Conservation (phyloP, 2,329 filamentous ascomycete species). For the Alternaria brassicicola region DNA sequence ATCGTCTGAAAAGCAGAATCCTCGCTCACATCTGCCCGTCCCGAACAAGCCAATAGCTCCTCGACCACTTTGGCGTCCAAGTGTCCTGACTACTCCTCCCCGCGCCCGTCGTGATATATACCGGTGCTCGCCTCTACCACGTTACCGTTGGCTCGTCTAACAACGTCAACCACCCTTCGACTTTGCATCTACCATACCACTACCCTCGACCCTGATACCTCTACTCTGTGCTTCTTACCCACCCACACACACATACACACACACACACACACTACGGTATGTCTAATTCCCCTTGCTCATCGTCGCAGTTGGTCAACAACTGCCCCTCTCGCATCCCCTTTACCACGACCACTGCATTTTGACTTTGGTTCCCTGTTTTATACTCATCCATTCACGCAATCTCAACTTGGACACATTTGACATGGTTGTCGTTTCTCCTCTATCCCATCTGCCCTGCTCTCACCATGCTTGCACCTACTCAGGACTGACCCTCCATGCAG, state of each 20-base stretch:
- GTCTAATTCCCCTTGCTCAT: background rate
- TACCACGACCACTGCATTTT: background rate
- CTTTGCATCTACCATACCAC: conserved; percentile 12
- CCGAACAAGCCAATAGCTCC: conserved; percentile 45
- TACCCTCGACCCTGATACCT: background rate
- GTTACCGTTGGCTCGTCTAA: conserved; percentile 35
- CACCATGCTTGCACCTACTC: conserved; percentile 6
- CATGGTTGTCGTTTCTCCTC: background rate
- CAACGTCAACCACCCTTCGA: conserved; percentile 22
- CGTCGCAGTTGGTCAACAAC: background rate
- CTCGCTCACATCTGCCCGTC: conserved; percentile 41
- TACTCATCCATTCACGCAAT: background rate
- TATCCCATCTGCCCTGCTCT: background rate
- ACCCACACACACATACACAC: too few relatives aligned
- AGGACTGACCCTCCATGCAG: conserved; percentile 16
- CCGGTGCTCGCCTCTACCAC: conserved; percentile 36
- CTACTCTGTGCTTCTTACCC: conserved; percentile 11
- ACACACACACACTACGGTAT: conserved; percentile 10
- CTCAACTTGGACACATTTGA: background rate
- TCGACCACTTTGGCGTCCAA: conserved; percentile 41
- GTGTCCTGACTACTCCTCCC: conserved; percentile 32
- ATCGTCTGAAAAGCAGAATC: conserved; percentile 45
- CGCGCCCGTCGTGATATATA: conserved; percentile 44
- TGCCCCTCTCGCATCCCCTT: background rate
- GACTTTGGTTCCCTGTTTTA: background rate